Base-by-base conservation (phyloP, 2,329 filamentous ascomycete species). In the Fusarium albosuccineum region DNA sequence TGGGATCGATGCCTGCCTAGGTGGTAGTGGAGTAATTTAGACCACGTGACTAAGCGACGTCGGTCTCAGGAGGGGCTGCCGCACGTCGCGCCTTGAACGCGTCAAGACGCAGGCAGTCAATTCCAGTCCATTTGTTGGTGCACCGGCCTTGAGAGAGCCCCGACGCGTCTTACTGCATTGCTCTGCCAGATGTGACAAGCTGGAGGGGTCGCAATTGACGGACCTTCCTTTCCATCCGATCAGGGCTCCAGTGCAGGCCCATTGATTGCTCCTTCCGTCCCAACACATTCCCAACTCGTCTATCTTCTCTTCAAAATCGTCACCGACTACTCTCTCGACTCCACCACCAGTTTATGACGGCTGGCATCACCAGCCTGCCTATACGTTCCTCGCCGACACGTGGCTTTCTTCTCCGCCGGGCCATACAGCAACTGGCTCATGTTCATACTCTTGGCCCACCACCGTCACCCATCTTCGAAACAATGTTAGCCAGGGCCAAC, bases 401-500 rank as follows among this genome's bases (percentile, higher is more conserved):
- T 57, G 72, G 73, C 61, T 68, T 64, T 66, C 52, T 74, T 54
- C 49, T 73, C 45, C 70, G 56, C 40, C 70, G 49, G 73, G 67
- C 70, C 58, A 49, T 64, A 41, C 65, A 56, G 27, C 73, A 68
- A 42, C 50, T 71, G 44, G 71, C 68, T 55, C 68, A 75, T 67
- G 68, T 68, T 54, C 70, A 74, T 56, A 64, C 63, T 53, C 40
- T 63, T 30, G 51, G 59, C 42, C 55, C 55, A 22, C 53, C 57
- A 33, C 39, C 68, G 46, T 56, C 62, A 44, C 61, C 64, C 16
- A 22, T 55, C 26, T 46, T 72, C 34, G 68, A 76, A 62, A 55
- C 74, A 46, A 82, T 81, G 79, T 71, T 81, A 17, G 76, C 72
- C 45, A 76, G 76, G 67, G 77, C 77, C 26, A 78, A 78, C 36